Percentiles rank a stretch among this genome's conserved stretches.
phyloP scores from a whole-genome alignment of 352 stramenopile genomes.

The Pythium dissimile region DNA sequence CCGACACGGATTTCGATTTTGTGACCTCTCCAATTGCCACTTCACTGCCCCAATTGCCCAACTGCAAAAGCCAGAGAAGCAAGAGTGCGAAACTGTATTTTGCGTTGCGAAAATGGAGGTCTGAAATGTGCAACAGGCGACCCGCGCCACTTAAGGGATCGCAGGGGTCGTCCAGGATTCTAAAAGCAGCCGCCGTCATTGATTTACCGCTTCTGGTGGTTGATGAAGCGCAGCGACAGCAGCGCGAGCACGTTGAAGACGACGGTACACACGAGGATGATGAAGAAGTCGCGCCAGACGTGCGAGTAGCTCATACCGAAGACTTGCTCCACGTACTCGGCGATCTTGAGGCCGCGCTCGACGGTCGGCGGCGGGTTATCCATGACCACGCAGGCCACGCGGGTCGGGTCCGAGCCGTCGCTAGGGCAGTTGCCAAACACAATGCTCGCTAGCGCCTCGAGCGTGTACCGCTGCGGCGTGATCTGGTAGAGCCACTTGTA shows the following conservation, averaged over 20 bases:
- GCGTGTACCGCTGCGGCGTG: constrained; percentile 32
- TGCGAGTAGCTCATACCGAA: constrained; percentile 17
- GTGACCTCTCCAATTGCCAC: too few relatives aligned
- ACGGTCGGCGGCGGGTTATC: constrained; percentile 9
- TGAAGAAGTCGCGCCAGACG: constrained; percentile 16
- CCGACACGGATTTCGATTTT: too few relatives aligned
- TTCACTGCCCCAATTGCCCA: too few relatives aligned
- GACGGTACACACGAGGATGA: constrained; percentile 6
- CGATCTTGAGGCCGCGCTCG: constrained; percentile 21
- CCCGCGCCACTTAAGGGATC: too few relatives aligned
- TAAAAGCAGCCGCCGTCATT: too few relatives aligned
- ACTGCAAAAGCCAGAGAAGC: too few relatives aligned
- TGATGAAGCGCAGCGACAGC: constrained; percentile 24
- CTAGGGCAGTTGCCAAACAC: constrained; percentile 31
- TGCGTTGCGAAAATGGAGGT: too few relatives aligned
- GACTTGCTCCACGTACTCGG: constrained; percentile 31
- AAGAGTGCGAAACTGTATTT: too few relatives aligned
- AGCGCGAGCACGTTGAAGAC: constrained; percentile 11
- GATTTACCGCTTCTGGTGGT: constrained; percentile 17
- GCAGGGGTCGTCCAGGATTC: too few relatives aligned
- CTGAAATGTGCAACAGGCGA: too few relatives aligned
- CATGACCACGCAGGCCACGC: constrained; percentile 7
- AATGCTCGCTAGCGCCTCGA: constrained; percentile 23
- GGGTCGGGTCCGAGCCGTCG: constrained; percentile 12
- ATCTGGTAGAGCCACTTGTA: constrained; percentile 45